phyloP scores from a whole-genome alignment of 257 asterid genomes.

The Solanum etuberosum region DNA sequence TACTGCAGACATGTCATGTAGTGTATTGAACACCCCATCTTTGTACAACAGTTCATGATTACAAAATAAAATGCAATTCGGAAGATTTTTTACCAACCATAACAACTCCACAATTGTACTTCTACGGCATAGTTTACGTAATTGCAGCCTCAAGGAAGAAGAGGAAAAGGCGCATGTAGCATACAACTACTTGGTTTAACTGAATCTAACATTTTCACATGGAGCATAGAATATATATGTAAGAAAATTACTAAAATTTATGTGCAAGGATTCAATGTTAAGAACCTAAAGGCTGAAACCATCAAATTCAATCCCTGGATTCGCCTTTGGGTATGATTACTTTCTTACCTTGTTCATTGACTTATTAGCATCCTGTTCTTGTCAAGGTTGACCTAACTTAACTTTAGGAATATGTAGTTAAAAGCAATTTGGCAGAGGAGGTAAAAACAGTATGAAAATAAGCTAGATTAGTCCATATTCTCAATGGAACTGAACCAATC shows the following conservation, averaged over 20 bases:
- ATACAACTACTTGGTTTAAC: background rate
- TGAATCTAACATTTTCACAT: background rate
- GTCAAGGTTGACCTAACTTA: background rate
- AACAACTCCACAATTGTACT: background rate
- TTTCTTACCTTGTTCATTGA: background rate
- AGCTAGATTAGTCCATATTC: background rate
- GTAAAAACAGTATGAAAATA: background rate
- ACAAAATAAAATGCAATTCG: background rate
- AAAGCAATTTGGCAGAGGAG: background rate
- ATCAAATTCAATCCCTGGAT: background rate
- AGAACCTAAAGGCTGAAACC: background rate
- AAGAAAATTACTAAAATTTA: background rate
- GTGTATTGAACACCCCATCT: background rate
- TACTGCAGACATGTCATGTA: background rate
- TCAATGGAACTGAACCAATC: background rate
- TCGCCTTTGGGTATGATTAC: background rate
- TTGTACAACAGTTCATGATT: background rate
- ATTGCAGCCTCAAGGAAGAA: background rate
- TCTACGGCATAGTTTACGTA: background rate
- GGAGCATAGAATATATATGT: background rate
- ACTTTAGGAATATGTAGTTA: background rate
- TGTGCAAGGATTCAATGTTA: background rate
- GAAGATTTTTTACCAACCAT: background rate
- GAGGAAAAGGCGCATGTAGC: background rate
- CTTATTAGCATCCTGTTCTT: background rate